These are phyloP conservation scores for Phytophthora aleatoria DNA, from an alignment of 352 stramenopile genomes.

Conservation along the genomic window DNA sequence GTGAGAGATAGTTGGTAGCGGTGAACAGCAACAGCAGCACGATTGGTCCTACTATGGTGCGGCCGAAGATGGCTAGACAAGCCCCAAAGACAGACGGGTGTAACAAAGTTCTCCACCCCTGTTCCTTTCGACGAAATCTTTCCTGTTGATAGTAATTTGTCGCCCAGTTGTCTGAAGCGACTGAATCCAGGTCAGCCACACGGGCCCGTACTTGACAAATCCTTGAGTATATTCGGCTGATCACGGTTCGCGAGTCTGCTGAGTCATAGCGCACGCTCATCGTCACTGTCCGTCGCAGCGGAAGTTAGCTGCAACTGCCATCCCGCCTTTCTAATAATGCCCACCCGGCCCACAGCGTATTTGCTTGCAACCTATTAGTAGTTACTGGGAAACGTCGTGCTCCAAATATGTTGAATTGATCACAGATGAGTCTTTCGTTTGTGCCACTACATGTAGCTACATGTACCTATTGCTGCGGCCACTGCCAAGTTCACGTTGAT, in stretches of 20 bases:
- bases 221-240: conserved; percentile 7
- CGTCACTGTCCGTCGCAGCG: background rate
- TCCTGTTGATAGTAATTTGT: conserved; percentile 24
- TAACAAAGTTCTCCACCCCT: conserved; percentile 9
- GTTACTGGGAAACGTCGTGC: no score
- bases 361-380: background rate
- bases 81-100: conserved; percentile 20
- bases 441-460: no score
- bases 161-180: conserved; percentile 12
- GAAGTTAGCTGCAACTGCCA: conserved; percentile 12
- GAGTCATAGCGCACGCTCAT: conserved; percentile 9
- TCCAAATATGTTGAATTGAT: no score
- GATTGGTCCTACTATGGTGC: conserved; percentile 23
- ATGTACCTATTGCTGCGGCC: no score
- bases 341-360: background rate
- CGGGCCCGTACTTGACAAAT: conserved; percentile 1
- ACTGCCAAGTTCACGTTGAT: no score
- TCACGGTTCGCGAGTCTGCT: background rate
- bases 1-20: conserved; percentile 23
- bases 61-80: conserved; percentile 23
- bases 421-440: no score
- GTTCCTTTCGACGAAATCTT: conserved; percentile 8
- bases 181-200: conserved; percentile 6
- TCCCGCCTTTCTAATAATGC: conserved; percentile 16
- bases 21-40: conserved; percentile 27